These are phyloP conservation scores for Verticillium isaacii DNA, from an alignment of 2,329 filamentous ascomycete genomes.

Conservation along the genomic window DNA sequence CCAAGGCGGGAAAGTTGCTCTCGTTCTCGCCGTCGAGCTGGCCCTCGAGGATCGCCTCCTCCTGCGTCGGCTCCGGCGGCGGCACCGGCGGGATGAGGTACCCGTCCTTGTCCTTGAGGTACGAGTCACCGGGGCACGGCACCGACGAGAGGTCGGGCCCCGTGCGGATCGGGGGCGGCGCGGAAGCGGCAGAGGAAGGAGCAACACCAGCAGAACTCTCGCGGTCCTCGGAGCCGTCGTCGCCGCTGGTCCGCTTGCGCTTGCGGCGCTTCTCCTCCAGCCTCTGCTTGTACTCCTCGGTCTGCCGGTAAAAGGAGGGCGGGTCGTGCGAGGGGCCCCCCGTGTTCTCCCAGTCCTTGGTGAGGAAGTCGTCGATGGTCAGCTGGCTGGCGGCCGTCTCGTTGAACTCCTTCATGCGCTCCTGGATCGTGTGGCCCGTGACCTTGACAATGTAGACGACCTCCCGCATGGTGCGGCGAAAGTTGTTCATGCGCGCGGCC, in stretches of 20 bases:
- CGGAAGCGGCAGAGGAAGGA: neutral
- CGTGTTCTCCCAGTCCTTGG: constrained; percentile 66
- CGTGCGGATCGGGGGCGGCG: neutral
- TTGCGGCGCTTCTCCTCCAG: constrained; percentile 43
- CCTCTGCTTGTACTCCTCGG: constrained; percentile 53
- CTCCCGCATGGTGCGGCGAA: constrained; percentile 84
- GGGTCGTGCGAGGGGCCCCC: constrained; percentile 62
- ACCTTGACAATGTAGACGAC: constrained; percentile 99
- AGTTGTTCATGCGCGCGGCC: constrained; percentile 97
- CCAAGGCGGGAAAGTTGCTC: constrained; percentile 8
- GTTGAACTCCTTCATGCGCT: constrained; percentile 88
- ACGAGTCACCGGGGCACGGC: constrained; percentile 6
- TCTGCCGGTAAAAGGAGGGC: constrained; percentile 71
- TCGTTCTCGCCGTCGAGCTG: constrained; percentile 6
- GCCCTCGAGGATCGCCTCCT: constrained; percentile 2
- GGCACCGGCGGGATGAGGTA: constrained; percentile 13
- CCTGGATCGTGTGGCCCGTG: constrained; percentile 86
- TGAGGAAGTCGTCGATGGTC: constrained; percentile 81
- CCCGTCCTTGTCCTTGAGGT: constrained; percentile 13
- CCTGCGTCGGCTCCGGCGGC: constrained; percentile 7
- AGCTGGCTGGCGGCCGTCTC: constrained; percentile 78
- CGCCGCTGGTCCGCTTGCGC: constrained; percentile 36
- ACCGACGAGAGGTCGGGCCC: constrained; percentile 18
- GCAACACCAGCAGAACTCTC: constrained; percentile 3
- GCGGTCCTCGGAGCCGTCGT: constrained; percentile 22